These are phyloP conservation scores for Larix sibirica DNA, from an alignment of 83 land plant genomes.

Conservation along the genomic window DNA sequence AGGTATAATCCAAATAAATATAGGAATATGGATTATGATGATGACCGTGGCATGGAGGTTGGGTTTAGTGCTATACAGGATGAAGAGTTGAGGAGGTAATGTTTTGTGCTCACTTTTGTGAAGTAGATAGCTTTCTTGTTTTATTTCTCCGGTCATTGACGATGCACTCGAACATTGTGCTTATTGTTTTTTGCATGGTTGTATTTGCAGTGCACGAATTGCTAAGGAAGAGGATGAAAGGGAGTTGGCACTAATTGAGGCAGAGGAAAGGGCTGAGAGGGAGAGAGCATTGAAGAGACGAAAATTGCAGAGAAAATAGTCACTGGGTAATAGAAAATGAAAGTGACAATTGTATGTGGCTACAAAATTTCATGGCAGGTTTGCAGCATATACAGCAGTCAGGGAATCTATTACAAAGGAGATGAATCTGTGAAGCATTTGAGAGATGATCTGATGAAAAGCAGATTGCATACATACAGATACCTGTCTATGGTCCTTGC, in stretches of 20 bases:
- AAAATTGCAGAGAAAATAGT: slow-evolving; percentile 2
- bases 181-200: too few species aligned
- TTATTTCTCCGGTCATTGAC: too few species aligned
- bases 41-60: slow-evolving; percentile 48
- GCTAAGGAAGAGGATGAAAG: slow-evolving; percentile 51
- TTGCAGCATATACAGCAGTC: too few species aligned
- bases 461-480: too few species aligned
- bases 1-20: slow-evolving; percentile 36
- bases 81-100: slow-evolving; percentile 39
- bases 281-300: slow-evolving; percentile 20
- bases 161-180: too few species aligned
- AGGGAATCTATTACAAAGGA: too few species aligned
- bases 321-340: too few species aligned
- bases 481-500: too few species aligned
- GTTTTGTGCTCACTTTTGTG: neutral
- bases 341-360: too few species aligned
- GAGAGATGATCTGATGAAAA: too few species aligned
- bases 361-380: too few species aligned
- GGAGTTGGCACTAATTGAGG: slow-evolving; percentile 44
- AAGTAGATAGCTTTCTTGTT: neutral
- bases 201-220: slow-evolving; percentile 35
- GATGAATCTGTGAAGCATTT: too few species aligned
- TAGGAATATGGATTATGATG: slow-evolving; percentile 45
- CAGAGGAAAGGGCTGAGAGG: slow-evolving; percentile 44
- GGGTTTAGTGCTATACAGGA: slow-evolving; percentile 36